Conservation (phyloP, 2,329 filamentous ascomycete genomes). For the Chaetoscypha palmicola region DNA sequence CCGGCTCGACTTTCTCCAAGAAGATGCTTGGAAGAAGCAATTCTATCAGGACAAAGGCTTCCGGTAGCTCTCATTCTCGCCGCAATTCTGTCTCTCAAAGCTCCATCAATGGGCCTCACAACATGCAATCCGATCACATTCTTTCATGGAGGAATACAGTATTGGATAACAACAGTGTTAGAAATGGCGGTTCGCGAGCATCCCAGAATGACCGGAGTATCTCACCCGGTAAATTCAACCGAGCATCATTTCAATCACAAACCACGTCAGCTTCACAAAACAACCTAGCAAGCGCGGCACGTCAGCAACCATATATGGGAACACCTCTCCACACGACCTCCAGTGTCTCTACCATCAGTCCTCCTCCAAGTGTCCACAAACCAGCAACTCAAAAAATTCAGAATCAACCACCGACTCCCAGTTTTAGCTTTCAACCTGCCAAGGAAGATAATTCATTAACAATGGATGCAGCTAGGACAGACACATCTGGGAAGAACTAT, state of each 20-base stretch:
- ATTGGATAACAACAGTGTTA: constrained; percentile 34
- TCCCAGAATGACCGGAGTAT: constrained; percentile 47
- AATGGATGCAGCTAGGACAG: constrained; percentile 27
- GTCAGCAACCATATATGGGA: constrained; percentile 24
- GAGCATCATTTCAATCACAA: constrained; percentile 14
- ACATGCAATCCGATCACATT: constrained; percentile 60
- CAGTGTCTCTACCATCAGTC: constrained; percentile 24
- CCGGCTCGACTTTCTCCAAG: constrained; percentile 63
- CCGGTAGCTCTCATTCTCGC: constrained; percentile 36
- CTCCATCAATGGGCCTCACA: constrained; percentile 25
- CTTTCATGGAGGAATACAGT: constrained; percentile 78
- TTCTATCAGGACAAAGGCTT: constrained; percentile 41
- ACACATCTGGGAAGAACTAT: constrained; percentile 34
- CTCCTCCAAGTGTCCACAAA: constrained; percentile 22
- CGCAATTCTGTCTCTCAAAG: constrained; percentile 37
- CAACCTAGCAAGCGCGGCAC: constrained; percentile 25
- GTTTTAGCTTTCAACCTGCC: constrained; percentile 44
- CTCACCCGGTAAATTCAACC: constrained; percentile 41
- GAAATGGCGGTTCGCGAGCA: constrained; percentile 34
- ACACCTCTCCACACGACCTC: constrained; percentile 18
- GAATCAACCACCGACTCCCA: constrained; percentile 44
- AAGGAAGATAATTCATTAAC: constrained; percentile 36
- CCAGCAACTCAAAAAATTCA: constrained; percentile 15
- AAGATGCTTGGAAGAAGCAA: constrained; percentile 28
- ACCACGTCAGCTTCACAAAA: constrained; percentile 17